Percentiles rank a stretch among this genome's conserved stretches.
phyloP scores from a whole-genome alignment of 306 rosid species.

The Benincasa hispida region DNA sequence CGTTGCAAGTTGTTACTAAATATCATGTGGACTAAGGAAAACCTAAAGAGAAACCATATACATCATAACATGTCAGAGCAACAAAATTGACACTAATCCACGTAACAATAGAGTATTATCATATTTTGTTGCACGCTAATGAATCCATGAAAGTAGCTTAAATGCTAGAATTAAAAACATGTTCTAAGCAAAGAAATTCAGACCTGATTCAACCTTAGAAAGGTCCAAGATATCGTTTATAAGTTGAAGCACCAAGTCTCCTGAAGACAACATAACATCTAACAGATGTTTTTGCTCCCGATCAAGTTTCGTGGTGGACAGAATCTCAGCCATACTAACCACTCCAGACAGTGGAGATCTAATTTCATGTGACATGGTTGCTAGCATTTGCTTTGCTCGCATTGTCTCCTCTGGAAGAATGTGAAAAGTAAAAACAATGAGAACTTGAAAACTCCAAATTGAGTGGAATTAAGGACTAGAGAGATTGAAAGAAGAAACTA shows the following conservation, averaged over 20 bases:
- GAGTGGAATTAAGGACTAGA: conserved; percentile 5
- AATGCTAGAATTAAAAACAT: neutral
- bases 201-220: conserved; percentile 96
- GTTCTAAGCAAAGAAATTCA: conserved; percentile 13
- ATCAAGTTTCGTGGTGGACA: conserved; percentile 71
- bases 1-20: neutral
- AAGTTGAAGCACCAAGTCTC: conserved; percentile 92
- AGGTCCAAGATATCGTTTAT: conserved; percentile 93
- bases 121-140: neutral
- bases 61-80: neutral
- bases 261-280: conserved; percentile 85
- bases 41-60: neutral
- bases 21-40: neutral
- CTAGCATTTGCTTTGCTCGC: conserved; percentile 95
- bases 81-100: neutral
- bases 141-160: neutral
- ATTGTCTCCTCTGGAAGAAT: conserved; percentile 70
- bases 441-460: conserved; percentile 5
- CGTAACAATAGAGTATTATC: neutral
- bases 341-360: conserved; percentile 89
- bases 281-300: conserved; percentile 62
- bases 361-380: conserved; percentile 97
- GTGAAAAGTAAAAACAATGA: neutral
- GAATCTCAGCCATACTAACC: conserved; percentile 91
- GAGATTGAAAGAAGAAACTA: conserved; percentile 6